Base-by-base conservation (phyloP, 805 yeast genomes). In the Ascoidea rubescens region DNA sequence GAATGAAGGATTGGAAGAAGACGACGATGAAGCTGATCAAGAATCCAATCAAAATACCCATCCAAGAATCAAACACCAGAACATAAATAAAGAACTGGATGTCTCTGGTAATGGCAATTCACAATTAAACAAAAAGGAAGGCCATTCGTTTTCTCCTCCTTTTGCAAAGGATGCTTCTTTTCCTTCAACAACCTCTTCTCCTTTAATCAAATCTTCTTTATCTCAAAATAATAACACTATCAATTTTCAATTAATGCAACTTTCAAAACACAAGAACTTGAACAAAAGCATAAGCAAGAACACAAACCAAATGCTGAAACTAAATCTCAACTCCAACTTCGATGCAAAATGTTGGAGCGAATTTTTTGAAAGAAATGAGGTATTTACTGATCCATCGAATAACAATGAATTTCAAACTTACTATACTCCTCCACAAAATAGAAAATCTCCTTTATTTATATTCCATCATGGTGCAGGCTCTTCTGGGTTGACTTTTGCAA, bases 401-500 rank as follows among this genome's bases (percentile, higher is more conserved):
- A 67, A 67, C 0, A 64, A 66, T 45, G 48, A 53, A 5, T 77
- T 80, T 61, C 77, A 81, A 54, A 75, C 80, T 0, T 86, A 80
- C 62, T 85, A 72, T 57, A 69, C 69, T 6, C 70, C 78, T 0
- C 90, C 95, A 0, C 54, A 58, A 5, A 51, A 58, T 0, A 55
- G 59, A 1, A 59, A 61, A 0, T 62, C 71, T 0, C 88, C 95
- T 0, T 59, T 88, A 1, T 80, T 86, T 58, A 67, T 93, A 1
- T 80, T 82, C 58, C 93, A 87, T 57, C 99, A 93, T 65, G 99
- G 99, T 2, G 97, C 96, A 1, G 99, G 98, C 0, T 89, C 97
- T 0, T 78, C 87, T 1, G 88, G 84, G 0, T 68, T 87, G 67
- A 74, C 96, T 1, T 93, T 86, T 68, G 85, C 87, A 0, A 62